phyloP scores from a whole-genome alignment of 495 filamentous ascomycete genomes.

The Neurospora sp. region DNA sequence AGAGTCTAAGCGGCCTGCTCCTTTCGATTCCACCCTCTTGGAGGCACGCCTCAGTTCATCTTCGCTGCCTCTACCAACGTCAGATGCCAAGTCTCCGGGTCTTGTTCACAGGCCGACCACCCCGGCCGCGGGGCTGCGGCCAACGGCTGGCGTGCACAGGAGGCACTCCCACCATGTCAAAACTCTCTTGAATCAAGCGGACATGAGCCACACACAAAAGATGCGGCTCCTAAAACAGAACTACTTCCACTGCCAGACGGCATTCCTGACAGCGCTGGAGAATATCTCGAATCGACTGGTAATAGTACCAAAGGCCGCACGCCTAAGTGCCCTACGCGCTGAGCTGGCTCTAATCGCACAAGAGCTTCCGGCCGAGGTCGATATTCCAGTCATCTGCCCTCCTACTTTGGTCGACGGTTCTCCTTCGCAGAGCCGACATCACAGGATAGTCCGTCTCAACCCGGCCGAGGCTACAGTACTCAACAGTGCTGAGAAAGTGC shows the following conservation, averaged over 20 bases:
- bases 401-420: conserved; percentile 54
- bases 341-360: conserved; percentile 64
- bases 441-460: conserved; percentile 65
- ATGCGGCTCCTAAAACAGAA: conserved; percentile 55
- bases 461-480: conserved; percentile 68
- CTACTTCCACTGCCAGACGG: conserved; percentile 64
- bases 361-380: conserved; percentile 65
- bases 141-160: conserved; percentile 35
- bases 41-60: conserved; percentile 38
- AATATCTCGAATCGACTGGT: conserved; percentile 69
- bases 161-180: conserved; percentile 41
- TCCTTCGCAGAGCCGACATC: conserved; percentile 54
- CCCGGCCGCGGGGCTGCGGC: conserved; percentile 42
- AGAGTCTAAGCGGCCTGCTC: background rate
- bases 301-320: conserved; percentile 60
- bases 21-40: conserved; percentile 24
- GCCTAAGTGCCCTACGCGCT: conserved; percentile 63
- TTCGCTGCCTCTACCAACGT: conserved; percentile 9
- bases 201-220: conserved; percentile 47
- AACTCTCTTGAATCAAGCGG: conserved; percentile 37
- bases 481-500: conserved; percentile 71
- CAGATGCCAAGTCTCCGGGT: conserved; percentile 38
- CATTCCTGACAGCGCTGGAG: conserved; percentile 61
- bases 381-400: conserved; percentile 66
- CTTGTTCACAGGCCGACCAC: conserved; percentile 33